phyloP scores from a whole-genome alignment of 2,329 filamentous ascomycete species.

The Pestalotiopsis sp. region DNA sequence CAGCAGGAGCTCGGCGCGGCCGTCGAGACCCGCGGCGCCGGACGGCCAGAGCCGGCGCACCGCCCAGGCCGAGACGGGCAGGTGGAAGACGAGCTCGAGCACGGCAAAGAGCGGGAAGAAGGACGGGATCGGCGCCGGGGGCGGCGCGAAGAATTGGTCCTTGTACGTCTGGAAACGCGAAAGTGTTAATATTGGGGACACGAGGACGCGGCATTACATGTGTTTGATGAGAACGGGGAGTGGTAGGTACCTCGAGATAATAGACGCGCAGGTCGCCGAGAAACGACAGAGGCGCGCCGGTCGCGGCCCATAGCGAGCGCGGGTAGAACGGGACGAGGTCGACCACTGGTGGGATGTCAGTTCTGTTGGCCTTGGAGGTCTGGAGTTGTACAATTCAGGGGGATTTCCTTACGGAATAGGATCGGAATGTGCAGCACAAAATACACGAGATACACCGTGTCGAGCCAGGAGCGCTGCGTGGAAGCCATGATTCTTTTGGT shows the following conservation, averaged over 20 bases:
- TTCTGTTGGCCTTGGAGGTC: neutral
- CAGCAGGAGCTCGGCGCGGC: conserved; percentile 50
- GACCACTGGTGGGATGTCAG: conserved; percentile 41
- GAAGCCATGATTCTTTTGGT: conserved; percentile 13
- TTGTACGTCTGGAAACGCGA: conserved; percentile 38
- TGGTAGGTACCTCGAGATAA: conserved; percentile 39
- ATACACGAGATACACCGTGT: conserved; percentile 34
- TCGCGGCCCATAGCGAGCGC: conserved; percentile 41
- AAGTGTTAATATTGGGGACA: neutral
- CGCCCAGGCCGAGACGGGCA: conserved; percentile 54
- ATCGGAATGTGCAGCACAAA: conserved; percentile 35
- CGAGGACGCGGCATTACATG: neutral
- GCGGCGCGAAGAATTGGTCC: conserved; percentile 53
- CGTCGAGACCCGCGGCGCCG: conserved; percentile 28
- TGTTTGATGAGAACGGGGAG: neutral
- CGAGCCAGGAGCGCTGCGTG: conserved; percentile 23
- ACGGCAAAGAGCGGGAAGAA: conserved; percentile 57
- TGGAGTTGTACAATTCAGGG: neutral
- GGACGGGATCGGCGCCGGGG: conserved; percentile 36
- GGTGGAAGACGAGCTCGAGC: conserved; percentile 52
- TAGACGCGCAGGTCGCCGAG: conserved; percentile 46
- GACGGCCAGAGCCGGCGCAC: conserved; percentile 37
- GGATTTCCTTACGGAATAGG: conserved; percentile 31
- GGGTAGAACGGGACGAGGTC: conserved; percentile 60
- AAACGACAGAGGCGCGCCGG: conserved; percentile 49